Percentiles rank a stretch among this genome's conserved stretches.
phyloP scores from a whole-genome alignment of 2,329 filamentous ascomycete genomes.

The Fonsecaea nubica region DNA sequence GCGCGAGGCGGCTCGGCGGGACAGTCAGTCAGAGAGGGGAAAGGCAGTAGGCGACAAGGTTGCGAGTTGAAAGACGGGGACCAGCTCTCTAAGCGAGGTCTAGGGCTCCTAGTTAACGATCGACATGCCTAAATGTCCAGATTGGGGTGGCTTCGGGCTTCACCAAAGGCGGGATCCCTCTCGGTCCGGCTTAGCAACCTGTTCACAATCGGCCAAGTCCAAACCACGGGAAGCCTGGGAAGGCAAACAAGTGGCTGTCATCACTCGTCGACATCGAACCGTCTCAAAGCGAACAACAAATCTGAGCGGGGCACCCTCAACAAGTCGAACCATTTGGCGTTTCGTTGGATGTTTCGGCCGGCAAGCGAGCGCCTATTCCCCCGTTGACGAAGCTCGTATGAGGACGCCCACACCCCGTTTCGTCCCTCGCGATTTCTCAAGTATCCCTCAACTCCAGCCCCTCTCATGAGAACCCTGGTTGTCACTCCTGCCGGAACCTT shows the following conservation, averaged over 20 bases:
- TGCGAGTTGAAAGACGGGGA: neutral
- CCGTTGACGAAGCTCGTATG: neutral
- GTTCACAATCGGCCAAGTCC: neutral
- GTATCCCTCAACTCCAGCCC: neutral
- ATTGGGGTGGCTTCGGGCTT: neutral
- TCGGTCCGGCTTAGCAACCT: constrained; percentile 4
- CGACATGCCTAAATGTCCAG: neutral
- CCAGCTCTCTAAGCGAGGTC: neutral
- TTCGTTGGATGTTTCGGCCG: constrained; percentile 2
- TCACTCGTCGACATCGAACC: neutral
- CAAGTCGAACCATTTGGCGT: neutral
- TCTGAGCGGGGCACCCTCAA: neutral
- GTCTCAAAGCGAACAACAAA: neutral
- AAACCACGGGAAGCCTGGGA: neutral
- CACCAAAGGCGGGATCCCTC: neutral
- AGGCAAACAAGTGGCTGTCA: neutral
- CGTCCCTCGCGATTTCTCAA: neutral
- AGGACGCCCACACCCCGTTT: neutral
- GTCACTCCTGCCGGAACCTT: neutral
- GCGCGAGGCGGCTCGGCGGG: neutral
- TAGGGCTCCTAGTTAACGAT: neutral
- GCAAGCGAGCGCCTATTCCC: constrained; percentile 4
- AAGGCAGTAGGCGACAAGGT: neutral
- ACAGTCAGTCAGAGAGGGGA: neutral
- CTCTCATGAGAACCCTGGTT: neutral